phyloP scores from a whole-genome alignment of 1,139 yeast species.

The Saccharomycopsis phalli region DNA sequence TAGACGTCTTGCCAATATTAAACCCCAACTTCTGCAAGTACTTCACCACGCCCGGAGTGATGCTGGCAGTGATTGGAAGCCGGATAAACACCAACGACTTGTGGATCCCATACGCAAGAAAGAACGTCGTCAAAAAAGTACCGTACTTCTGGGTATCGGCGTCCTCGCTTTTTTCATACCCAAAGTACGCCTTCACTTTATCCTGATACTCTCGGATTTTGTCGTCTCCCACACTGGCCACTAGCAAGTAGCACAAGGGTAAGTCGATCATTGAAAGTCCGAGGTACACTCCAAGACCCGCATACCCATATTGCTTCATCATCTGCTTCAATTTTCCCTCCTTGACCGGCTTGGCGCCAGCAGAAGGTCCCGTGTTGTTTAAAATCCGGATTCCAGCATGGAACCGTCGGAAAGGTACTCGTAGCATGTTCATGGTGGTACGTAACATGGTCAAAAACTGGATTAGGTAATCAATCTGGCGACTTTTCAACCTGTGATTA shows the following conservation, averaged over 20 bases:
- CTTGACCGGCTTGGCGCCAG: conserved; percentile 24
- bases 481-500: too few species aligned
- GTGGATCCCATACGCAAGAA: conserved; percentile 89
- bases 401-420: background rate
- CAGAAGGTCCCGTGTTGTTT: background rate
- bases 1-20: conserved; percentile 51
- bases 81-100: conserved; percentile 73
- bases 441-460: too few species aligned
- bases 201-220: conserved; percentile 61
- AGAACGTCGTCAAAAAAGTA: conserved; percentile 60
- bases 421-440: too few species aligned
- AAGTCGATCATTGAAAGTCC: conserved; percentile 64
- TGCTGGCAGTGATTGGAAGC: conserved; percentile 84
- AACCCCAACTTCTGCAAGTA: conserved; percentile 70
- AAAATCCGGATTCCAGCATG: background rate
- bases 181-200: conserved; percentile 48
- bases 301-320: conserved; percentile 80
- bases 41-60: conserved; percentile 74
- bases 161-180: conserved; percentile 30
- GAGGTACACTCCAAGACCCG: conserved; percentile 81
- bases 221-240: conserved; percentile 82
- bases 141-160: conserved; percentile 23
- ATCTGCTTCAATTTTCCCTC: conserved; percentile 55
- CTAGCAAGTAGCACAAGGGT: conserved; percentile 74
- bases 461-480: too few species aligned